Conservation (phyloP, 78 protist genomes). For the Dictyostelium brefeldianum region DNA sequence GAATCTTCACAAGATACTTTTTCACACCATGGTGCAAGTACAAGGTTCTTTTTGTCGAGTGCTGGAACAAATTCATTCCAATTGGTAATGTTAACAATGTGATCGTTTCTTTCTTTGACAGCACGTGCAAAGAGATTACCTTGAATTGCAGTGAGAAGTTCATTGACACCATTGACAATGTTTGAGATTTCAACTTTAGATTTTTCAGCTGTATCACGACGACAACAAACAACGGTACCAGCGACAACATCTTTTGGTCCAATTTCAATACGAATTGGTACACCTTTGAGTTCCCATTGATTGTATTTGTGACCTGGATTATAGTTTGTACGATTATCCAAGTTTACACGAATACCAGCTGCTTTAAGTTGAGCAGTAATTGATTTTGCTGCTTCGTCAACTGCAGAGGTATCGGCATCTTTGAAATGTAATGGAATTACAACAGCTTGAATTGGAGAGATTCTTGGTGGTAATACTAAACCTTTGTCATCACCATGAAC, state of each 20-base stretch:
- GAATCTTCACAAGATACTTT: constrained; percentile 89
- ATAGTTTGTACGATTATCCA: constrained; percentile 89
- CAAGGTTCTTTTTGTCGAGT: constrained; percentile 71
- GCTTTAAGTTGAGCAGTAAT: constrained; percentile 53
- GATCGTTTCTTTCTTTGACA: constrained; percentile 73
- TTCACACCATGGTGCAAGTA: constrained; percentile 93
- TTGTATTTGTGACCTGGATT: constrained; percentile 96
- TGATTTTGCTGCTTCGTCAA: constrained; percentile 62
- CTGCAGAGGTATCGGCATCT: constrained; percentile 45
- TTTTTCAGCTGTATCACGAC: constrained; percentile 89
- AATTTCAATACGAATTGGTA: constrained; percentile 97
- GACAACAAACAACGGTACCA: constrained; percentile 71
- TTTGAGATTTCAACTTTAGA: constrained; percentile 7
- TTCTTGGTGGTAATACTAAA: constrained; percentile 98
- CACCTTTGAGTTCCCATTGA: constrained; percentile 98
- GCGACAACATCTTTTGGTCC: constrained; percentile 96
- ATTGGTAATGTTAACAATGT: constrained; percentile 1
- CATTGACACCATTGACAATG: background rate
- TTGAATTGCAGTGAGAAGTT: constrained; percentile 88
- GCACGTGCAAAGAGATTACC: constrained; percentile 84
- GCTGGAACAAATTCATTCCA: constrained; percentile 94
- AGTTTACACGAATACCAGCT: constrained; percentile 91
- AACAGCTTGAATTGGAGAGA: constrained; percentile 96
- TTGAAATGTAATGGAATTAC: constrained; percentile 91
- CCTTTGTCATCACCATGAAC: constrained; percentile 99